Conservation (phyloP, 192 early-diverging fungal genomes). For the Coemansia sp. region DNA sequence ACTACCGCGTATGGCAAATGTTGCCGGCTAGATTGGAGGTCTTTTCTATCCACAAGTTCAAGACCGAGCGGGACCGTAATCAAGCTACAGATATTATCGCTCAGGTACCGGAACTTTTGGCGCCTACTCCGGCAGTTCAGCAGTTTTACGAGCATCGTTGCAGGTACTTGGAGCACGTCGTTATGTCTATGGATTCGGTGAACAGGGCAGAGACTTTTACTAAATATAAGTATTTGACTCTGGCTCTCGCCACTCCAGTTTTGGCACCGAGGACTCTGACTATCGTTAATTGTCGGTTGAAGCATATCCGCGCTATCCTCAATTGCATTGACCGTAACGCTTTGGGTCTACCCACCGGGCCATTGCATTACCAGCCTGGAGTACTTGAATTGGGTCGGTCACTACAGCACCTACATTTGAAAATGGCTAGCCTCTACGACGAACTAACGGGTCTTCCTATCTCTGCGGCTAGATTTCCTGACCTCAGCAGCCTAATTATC, state of each 20-base stretch:
- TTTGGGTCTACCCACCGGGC: slow-evolving; percentile 37
- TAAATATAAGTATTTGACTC: slow-evolving; percentile 56
- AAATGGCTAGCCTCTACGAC: slow-evolving; percentile 54
- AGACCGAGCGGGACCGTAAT: slow-evolving; percentile 51
- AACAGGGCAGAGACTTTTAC: slow-evolving; percentile 55
- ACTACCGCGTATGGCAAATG: slow-evolving; percentile 58
- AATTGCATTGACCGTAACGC: slow-evolving; percentile 58
- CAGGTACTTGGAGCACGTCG: slow-evolving; percentile 51
- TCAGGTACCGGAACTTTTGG: slow-evolving; percentile 48
- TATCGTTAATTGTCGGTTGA: slow-evolving; percentile 52
- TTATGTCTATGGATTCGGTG: slow-evolving; percentile 58
- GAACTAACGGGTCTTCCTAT: slow-evolving; percentile 52
- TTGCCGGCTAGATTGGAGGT: slow-evolving; percentile 51
- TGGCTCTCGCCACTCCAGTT: slow-evolving; percentile 49
- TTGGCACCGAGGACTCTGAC: slow-evolving; percentile 53
- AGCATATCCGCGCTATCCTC: slow-evolving; percentile 53
- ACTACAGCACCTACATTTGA: slow-evolving; percentile 50
- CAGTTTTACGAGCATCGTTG: slow-evolving; percentile 58
- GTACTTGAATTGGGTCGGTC: slow-evolving; percentile 36
- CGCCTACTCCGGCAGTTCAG: slow-evolving; percentile 47
- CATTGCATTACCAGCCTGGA: slow-evolving; percentile 51
- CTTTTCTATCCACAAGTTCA: slow-evolving; percentile 53
- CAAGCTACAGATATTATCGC: slow-evolving; percentile 55
- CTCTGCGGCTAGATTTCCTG: slow-evolving; percentile 42
- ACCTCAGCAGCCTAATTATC: slow-evolving; percentile 47